Conservation (phyloP, 1,284 basidiomycete genomes). For the Cyathus olla region DNA sequence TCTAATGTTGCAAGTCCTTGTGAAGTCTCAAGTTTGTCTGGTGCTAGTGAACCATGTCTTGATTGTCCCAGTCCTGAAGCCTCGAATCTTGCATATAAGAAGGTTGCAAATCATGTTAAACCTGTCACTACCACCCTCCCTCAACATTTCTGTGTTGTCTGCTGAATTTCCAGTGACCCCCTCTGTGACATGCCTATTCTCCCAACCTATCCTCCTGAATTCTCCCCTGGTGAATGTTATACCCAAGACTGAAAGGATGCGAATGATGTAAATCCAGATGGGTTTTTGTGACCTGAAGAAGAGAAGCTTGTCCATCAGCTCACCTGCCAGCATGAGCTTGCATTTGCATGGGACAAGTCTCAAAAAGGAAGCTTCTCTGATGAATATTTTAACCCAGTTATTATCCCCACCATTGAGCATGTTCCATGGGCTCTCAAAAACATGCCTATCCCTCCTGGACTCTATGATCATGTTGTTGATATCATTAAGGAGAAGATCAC, state of each 20-base stretch:
- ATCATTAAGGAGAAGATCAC: no score
- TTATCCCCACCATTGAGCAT: background rate
- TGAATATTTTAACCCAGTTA: background rate
- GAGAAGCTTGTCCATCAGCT: background rate
- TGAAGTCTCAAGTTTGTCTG: background rate
- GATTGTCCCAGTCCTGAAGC: background rate
- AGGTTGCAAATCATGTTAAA: background rate
- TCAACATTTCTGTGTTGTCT: background rate
- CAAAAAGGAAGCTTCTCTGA: background rate
- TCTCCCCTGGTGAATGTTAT: background rate
- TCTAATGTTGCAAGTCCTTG: no score
- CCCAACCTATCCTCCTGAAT: background rate
- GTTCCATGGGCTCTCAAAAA: background rate
- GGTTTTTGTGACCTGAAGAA: background rate
- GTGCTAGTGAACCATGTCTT: background rate
- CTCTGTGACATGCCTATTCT: background rate
- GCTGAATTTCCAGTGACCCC: background rate
- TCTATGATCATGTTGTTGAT: background rate
- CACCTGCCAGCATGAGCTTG: background rate
- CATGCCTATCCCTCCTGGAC: background rate
- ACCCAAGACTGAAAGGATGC: background rate
- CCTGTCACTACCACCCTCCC: background rate
- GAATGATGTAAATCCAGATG: constrained; percentile 28
- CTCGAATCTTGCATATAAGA: background rate
- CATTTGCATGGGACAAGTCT: background rate